A percentile compares a stretch with the other conserved stretches of the same genome.
Evolutionary conservation across 768 basidiomycete genomes (phyloP).

Genomic region (Pilatotrama ljubarskyi): DNA sequence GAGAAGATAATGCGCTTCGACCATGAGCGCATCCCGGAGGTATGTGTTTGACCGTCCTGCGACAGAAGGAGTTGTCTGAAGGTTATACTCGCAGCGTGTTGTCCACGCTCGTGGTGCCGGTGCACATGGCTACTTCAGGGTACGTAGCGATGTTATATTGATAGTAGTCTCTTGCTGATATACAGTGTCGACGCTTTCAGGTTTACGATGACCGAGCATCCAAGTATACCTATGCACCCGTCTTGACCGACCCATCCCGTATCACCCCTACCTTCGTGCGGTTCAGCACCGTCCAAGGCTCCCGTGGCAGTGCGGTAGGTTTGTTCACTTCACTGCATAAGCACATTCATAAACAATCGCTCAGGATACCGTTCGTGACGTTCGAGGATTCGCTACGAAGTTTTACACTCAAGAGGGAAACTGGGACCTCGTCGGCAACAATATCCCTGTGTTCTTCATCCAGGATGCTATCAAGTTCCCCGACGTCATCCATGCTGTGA

Average conservation of each 20-base stretch:
- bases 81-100: slow-evolving; percentile 49
- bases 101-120: slow-evolving; percentile 73
- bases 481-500: slow-evolving; percentile 81
- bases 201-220: slow-evolving; percentile 66
- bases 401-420: slow-evolving; percentile 86
- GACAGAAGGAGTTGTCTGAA: slow-evolving; percentile 24
- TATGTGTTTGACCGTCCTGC: slow-evolving; percentile 25
- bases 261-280: slow-evolving; percentile 79
- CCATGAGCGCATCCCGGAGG: slow-evolving; percentile 89
- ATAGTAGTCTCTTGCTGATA: no score
- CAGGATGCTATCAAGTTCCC: slow-evolving; percentile 84
- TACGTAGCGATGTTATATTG: background rate
- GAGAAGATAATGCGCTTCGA: slow-evolving; percentile 82
- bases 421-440: slow-evolving; percentile 86
- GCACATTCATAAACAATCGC: background rate
- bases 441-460: slow-evolving; percentile 83
- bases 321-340: background rate
- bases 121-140: slow-evolving; percentile 82
- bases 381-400: slow-evolving; percentile 83
- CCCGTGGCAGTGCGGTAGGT: slow-evolving; percentile 77
- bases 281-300: slow-evolving; percentile 85
- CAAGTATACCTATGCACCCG: slow-evolving; percentile 68
- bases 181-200: background rate
- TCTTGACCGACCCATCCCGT: slow-evolving; percentile 70
- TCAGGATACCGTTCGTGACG: slow-evolving; percentile 77